Base-by-base conservation (phyloP, 495 filamentous ascomycete genomes). In the Talaromyces adpressus region DNA sequence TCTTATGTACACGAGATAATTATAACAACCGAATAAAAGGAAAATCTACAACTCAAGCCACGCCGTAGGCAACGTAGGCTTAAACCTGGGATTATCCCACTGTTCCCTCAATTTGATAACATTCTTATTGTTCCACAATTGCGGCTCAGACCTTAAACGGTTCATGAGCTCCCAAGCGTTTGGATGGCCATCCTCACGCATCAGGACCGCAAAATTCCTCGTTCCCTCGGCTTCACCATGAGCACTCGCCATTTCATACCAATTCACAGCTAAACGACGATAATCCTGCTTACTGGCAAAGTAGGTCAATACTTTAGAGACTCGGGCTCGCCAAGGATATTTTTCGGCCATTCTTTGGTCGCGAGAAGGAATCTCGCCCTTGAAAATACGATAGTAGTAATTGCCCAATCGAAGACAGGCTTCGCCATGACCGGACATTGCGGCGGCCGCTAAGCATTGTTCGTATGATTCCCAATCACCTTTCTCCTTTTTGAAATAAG, bases 331-430 rank as follows among this genome's bases (percentile, higher is more conserved):
- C 30, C 53, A 2, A 4, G 23, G 29, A 20, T 49, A 4, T 20
- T 57, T 39, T 14, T 64, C 22, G 9, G 52, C 32, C 18, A 29
- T 6, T 11, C 68, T 61, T 39, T 72, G 63, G 2, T 66, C 75
- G 2, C 63, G 68, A 5, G 67, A 73, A 0, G 70, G 68, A 57
- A 69, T 69, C 20, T 59, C 49, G 1, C 75, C 72, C 9, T 64
- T 63, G 18, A 45, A 72, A 7, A 67, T 77, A 27, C 67, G 69
- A 57, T 73, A 76, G 61, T 81, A 81, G 65, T 69, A 76, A 58
- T 77, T 77, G 2, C 69, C 78, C 14, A 81, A 62, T 58, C 69
- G 72, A 6, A 69, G 47, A 63, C 73, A 74, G 1, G 78, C 77
- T 6, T 65, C 51, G 0, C 6, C 6, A 20, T 73, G 18, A 0